A percentile compares a stretch with the other conserved stretches of the same genome.
Evolutionary conservation across 2,329 filamentous ascomycete genomes (phyloP).

Genomic region (Penicillium sp.): DNA sequence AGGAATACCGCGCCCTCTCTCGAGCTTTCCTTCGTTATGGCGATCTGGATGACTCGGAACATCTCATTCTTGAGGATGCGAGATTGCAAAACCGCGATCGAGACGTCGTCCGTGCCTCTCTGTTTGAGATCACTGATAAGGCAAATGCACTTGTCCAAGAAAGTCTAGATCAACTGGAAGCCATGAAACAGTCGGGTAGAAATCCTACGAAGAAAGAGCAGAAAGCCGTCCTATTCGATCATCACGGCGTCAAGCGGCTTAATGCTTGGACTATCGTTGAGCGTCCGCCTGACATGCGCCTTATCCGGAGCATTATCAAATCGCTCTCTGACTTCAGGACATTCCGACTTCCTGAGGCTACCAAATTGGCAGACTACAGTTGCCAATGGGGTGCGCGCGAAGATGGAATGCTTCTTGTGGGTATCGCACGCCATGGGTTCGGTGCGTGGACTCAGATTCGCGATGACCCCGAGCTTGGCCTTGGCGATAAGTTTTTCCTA

Average conservation of each 20-base stretch:
- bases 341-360: constrained; percentile 86
- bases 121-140: constrained; percentile 73
- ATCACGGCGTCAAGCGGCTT: constrained; percentile 85
- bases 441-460: constrained; percentile 94
- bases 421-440: constrained; percentile 89
- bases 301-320: constrained; percentile 71
- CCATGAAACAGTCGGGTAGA: constrained; percentile 70
- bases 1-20: constrained; percentile 88
- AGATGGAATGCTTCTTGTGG: constrained; percentile 94
- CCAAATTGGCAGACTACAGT: constrained; percentile 85
- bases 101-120: constrained; percentile 70
- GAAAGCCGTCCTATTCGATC: constrained; percentile 95
- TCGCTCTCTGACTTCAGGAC: constrained; percentile 63
- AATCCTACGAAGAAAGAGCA: constrained; percentile 92
- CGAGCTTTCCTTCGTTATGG: constrained; percentile 88
- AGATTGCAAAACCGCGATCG: constrained; percentile 77
- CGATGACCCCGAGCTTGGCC: constrained; percentile 80
- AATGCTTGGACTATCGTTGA: constrained; percentile 95
- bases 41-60: constrained; percentile 78
- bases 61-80: constrained; percentile 84
- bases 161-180: constrained; percentile 61
- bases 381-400: constrained; percentile 90
- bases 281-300: constrained; percentile 79
- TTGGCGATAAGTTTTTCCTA: constrained; percentile 88
- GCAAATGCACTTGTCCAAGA: constrained; percentile 68